These are phyloP conservation scores for Clohesyomyces aquaticus DNA, from an alignment of 495 filamentous ascomycete species.

Conservation along the genomic window DNA sequence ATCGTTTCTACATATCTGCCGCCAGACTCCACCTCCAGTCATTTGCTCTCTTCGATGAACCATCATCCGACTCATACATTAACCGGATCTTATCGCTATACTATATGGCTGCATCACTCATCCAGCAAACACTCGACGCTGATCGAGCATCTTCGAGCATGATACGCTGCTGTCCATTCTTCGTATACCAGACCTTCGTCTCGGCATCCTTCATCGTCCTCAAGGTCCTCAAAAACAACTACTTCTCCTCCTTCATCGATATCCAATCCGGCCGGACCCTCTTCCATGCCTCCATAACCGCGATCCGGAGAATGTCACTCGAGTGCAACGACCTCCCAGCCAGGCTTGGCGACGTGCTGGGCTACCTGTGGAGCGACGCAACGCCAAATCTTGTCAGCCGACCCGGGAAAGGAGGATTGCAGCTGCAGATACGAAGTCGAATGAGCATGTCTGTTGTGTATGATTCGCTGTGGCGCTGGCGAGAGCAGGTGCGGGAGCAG, in stretches of 20 bases:
- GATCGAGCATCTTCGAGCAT: not conserved
- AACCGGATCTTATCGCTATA: conserved; percentile 12
- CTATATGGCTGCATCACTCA: conserved; percentile 4
- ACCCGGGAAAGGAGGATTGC: conserved; percentile 15
- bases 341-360: conserved; percentile 4
- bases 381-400: conserved; percentile 2
- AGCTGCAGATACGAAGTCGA: conserved; percentile 8
- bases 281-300: conserved; percentile 6
- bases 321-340: conserved; percentile 9
- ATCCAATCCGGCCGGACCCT: not conserved
- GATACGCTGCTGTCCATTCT: conserved; percentile 2
- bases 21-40: conserved; percentile 17
- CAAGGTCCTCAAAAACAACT: conserved; percentile 17
- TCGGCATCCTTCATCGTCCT: conserved; percentile 18
- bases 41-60: conserved; percentile 18
- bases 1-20: conserved; percentile 16
- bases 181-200: conserved; percentile 1
- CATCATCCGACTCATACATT: conserved; percentile 10
- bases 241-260: conserved; percentile 18
- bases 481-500: not conserved
- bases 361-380: conserved; percentile 1
- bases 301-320: conserved; percentile 11
- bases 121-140: conserved; percentile 10
- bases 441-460: conserved; percentile 20
- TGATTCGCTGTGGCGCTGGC: conserved; percentile 16